Base-by-base conservation (phyloP, 2,329 filamentous ascomycete genomes). In the Tolypocladium pustulatum region DNA sequence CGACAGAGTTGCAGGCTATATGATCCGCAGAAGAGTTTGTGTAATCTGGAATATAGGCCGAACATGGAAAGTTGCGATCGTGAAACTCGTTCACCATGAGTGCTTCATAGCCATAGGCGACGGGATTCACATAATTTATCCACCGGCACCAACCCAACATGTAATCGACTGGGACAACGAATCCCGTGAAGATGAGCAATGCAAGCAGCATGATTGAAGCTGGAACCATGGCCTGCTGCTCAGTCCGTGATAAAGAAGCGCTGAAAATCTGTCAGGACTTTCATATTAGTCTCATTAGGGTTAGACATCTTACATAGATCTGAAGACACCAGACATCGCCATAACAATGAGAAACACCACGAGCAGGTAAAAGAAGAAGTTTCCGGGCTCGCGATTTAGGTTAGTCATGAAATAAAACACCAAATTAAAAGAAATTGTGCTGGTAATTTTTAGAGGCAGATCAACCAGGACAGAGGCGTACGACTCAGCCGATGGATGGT, bases 141-240 rank as follows among this genome's bases (percentile, higher is more conserved):
- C 86, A 89, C 34, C 83, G 75, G 54, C 82, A 82, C 85, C 86
- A 90, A 0, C 79, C 82, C 22, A 83, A 76, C 83, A 85, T 88
- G 67, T 71, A 69, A 20, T 70, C 65, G 2, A 66, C 62, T 0
- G 71, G 69, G 20, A 78, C 73, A 27, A 73, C 69, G 61, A 85
- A 82, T 59, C 79, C 82, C 3, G 82, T 82, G 65, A 71, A 74
- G 46, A 72, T 65, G 41, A 72, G 65, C 0, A 73, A 60, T 5
- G 40, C 27, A 7, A 56, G 30, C 4, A 57, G 10, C 34, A 57
- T 13, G 5, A 57, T 13, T 3, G 46, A 40, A 15, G 30, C 36
- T 3, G 55, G 55, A 34, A 56, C 54, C 34, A 61, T 55, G 6
- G 60, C 58, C 12, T 60, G 56, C 15, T 58, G 56, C 41, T 58